Conservation (phyloP, 495 filamentous ascomycete genomes). For the Oidiodendron maius region DNA sequence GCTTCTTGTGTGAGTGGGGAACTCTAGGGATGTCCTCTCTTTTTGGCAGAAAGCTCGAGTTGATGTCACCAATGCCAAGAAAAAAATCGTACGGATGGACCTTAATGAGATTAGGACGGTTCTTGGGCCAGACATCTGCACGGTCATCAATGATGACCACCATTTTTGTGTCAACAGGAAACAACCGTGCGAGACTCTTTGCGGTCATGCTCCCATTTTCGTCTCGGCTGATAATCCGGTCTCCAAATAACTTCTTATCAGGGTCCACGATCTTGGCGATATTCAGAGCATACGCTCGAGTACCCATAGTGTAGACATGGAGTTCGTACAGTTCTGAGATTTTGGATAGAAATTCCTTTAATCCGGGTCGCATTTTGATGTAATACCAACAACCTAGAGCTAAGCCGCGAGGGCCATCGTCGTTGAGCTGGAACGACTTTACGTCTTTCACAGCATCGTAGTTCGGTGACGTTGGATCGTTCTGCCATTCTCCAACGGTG, state of each 20-base stretch:
- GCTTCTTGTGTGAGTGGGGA: slow-evolving; percentile 10
- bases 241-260: slow-evolving; percentile 80
- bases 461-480: slow-evolving; percentile 82
- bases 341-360: slow-evolving; percentile 74
- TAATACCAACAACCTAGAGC: slow-evolving; percentile 84
- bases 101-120: slow-evolving; percentile 89
- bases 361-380: slow-evolving; percentile 93
- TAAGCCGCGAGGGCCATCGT: slow-evolving; percentile 65
- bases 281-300: slow-evolving; percentile 83
- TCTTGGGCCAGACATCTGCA: slow-evolving; percentile 95
- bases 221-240: slow-evolving; percentile 90
- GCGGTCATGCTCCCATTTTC: slow-evolving; percentile 89
- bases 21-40: slow-evolving; percentile 59
- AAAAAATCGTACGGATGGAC: slow-evolving; percentile 96
- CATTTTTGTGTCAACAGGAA: slow-evolving; percentile 98
- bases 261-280: slow-evolving; percentile 94
- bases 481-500: slow-evolving; percentile 92
- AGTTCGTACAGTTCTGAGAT: slow-evolving; percentile 83
- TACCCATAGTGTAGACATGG: slow-evolving; percentile 99
- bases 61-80: slow-evolving; percentile 96
- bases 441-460: slow-evolving; percentile 87
- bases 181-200: slow-evolving; percentile 86
- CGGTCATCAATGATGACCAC: slow-evolving; percentile 98
- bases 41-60: slow-evolving; percentile 93
- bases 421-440: slow-evolving; percentile 73